These are phyloP conservation scores for Auricularia heimuer DNA, from an alignment of 768 basidiomycete species.

Conservation along the genomic window DNA sequence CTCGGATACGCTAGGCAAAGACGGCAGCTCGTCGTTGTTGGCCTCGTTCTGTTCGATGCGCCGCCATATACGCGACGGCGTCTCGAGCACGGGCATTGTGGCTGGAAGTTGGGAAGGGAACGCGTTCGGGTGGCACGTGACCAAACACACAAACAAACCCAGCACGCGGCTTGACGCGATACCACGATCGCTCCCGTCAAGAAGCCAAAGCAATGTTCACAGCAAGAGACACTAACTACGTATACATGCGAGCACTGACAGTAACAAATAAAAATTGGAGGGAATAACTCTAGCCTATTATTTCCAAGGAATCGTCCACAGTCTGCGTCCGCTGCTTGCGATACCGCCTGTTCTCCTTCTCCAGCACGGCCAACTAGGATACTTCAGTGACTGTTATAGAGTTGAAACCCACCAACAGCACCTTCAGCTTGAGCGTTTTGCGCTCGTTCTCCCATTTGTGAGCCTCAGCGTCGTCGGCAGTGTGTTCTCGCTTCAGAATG, in stretches of 20 bases:
- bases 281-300: background rate
- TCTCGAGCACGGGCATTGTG: conserved; percentile 37
- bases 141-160: background rate
- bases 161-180: background rate
- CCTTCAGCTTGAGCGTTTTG: background rate
- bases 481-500: too few species aligned
- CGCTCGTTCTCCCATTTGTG: background rate
- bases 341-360: background rate
- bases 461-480: too few species aligned
- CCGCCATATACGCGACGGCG: conserved; percentile 77
- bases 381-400: too few species aligned
- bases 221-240: background rate
- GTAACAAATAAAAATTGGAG: too few species aligned
- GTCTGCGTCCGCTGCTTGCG: background rate
- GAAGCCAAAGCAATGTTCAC: background rate
- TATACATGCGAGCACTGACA: background rate
- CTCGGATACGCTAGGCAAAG: conserved; percentile 63
- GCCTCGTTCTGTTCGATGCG: conserved; percentile 65
- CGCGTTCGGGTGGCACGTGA: background rate
- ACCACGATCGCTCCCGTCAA: background rate
- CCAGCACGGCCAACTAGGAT: background rate
- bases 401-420: background rate
- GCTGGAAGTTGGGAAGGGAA: background rate
- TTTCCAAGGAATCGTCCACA: background rate
- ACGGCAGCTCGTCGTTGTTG: conserved; percentile 60